These are phyloP conservation scores for Starmerella floris DNA, from an alignment of 805 yeast genomes.

Conservation along the genomic window DNA sequence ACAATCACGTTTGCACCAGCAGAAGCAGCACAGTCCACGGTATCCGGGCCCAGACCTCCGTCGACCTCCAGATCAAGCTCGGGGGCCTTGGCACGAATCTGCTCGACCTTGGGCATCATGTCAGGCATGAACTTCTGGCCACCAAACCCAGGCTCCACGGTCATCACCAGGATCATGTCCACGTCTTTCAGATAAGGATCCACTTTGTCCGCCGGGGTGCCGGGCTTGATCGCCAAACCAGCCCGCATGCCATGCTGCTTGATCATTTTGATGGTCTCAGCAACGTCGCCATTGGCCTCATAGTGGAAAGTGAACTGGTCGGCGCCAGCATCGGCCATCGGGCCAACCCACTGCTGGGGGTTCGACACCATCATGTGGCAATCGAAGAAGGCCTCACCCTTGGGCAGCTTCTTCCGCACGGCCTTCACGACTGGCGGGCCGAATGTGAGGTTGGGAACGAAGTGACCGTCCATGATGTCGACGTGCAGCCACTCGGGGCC, in stretches of 20 bases:
- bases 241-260: conserved; percentile 76
- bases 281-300: conserved; percentile 70
- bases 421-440: conserved; percentile 83
- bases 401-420: conserved; percentile 65
- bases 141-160: conserved; percentile 98
- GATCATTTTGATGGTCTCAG: conserved; percentile 59
- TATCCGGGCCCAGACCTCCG: conserved; percentile 84
- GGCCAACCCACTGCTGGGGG: conserved; percentile 90
- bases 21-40: conserved; percentile 74
- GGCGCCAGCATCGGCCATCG: conserved; percentile 86
- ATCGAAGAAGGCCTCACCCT: conserved; percentile 58
- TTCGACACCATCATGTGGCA: conserved; percentile 95
- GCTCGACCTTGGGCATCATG: conserved; percentile 92
- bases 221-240: conserved; percentile 89
- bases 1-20: conserved; percentile 98
- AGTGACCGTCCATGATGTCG: conserved; percentile 98
- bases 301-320: conserved; percentile 93
- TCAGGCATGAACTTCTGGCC: conserved; percentile 92
- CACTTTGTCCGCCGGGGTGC: conserved; percentile 73
- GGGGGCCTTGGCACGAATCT: conserved; percentile 60
- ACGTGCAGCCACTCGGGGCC: conserved; percentile 96
- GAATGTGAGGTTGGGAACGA: conserved; percentile 89
- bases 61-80: conserved; percentile 84
- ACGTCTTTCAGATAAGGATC: conserved; percentile 59
- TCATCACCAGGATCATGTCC: conserved; percentile 95